Conservation (phyloP, 345 rosid genomes). For the Eucalyptus rudis region DNA sequence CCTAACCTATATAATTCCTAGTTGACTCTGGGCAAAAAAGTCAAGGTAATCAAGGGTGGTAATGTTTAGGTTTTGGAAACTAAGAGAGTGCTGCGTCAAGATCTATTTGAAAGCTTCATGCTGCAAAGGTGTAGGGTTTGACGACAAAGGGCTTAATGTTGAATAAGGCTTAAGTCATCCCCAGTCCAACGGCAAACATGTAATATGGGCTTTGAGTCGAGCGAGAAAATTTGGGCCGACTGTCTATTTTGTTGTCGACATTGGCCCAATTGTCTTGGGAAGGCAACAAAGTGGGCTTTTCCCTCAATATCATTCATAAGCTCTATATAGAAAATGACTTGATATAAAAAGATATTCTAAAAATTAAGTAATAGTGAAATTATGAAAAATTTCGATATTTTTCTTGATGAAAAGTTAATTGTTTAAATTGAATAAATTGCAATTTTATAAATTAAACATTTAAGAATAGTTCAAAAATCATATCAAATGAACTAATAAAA, state of each 20-base stretch:
- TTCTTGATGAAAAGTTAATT: neutral
- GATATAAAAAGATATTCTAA: neutral
- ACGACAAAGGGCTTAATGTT: neutral
- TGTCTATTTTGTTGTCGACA: neutral
- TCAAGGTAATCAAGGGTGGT: neutral
- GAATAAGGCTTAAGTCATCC: neutral
- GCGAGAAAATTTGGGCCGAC: neutral
- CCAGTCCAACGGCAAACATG: neutral
- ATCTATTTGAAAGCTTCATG: neutral
- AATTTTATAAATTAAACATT: neutral
- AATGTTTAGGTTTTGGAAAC: neutral
- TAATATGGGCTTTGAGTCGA: neutral
- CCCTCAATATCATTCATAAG: neutral
- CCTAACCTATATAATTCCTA: neutral
- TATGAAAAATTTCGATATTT: neutral
- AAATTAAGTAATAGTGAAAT: neutral
- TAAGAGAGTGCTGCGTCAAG: neutral
- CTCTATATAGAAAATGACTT: neutral
- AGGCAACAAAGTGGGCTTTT: neutral
- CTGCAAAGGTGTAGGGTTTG: neutral
- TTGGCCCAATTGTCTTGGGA: neutral
- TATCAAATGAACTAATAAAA: neutral
- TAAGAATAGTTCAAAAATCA: neutral
- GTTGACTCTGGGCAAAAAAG: neutral
- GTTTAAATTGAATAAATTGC: neutral